Evolutionary conservation across 106 monocot species (phyloP), one percentile per base, ranked within the genome.

Genomic region (Platanthera zijinensis): DNA sequence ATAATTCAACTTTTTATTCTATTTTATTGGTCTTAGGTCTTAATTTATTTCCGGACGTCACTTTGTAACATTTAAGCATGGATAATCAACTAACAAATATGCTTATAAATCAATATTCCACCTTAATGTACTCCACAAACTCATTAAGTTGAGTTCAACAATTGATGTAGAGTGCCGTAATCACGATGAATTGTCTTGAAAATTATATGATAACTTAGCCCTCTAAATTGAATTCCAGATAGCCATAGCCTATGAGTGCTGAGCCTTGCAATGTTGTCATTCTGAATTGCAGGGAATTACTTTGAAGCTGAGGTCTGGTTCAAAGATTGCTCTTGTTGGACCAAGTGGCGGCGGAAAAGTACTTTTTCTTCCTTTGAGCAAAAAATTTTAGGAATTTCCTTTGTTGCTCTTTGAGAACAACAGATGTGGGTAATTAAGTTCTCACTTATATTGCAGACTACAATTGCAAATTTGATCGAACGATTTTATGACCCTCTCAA

Each of bases 281-380:
- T 39, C 32, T 76, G 50, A 64, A 78, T 77, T 92, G 75, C 90
- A 99, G 99, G 99, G 99, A 28, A 92, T 99, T 80, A 81, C 87
- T 52, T 76, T 99, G 53, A 99, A 94, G 72, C 81, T 99, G 77
- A 87, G 39, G 6, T 92, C 94, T 75, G 99, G 92, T 51, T 88
- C 94, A 83, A 94, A 94, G 73, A 77, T 85, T 74, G 82, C 92
- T 10, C 87, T 89, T 76, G 88, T 88, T 71, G 88, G 88, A 72
- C 88, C 99, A 74, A 99, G 99, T 78, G 99, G 99, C 67, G 99
- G 99, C 68, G 99, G 99, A 81, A 99, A 81, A 57, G 80, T 81
- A 75, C 46, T 52, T 70, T 75, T 48, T 66, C 62, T 28, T 54
- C 51, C 0, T 50, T 48, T 28, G 0, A 39, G 3, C 8, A 30